Base-by-base conservation (phyloP, 768 basidiomycete species). In the Phaeotremella fagi region DNA sequence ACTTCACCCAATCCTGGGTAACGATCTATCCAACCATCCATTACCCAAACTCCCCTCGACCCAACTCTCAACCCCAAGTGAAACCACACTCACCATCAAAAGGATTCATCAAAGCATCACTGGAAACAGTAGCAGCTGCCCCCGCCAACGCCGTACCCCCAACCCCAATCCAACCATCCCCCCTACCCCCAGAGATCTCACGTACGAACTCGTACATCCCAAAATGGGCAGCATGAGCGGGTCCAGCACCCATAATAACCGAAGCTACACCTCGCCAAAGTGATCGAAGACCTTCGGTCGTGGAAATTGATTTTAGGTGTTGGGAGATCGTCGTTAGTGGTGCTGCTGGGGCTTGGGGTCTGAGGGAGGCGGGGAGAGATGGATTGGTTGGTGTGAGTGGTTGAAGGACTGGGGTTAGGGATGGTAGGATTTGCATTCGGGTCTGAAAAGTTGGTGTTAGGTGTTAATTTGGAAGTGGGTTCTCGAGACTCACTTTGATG, bases 41-140 rank as follows among this genome's bases (percentile, higher is more conserved):
- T 7, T 16, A 11, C 38, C 20, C 11, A 41, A 22, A 7, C 38
- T 41, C 7, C 11, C 18, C 11, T 41, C 38, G n/a, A 47, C 11
- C n/a, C 26, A 37, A 9, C 33, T 23, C 24, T 16, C 3, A 22
- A 22, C 22, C 22, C 45, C 47, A 6, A 38, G 29, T 15, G 20
- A 31, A 6, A 41, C 41, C 12, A 11, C 20, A 75, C 83, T 71
- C 74, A 95, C 94, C 94, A 77, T 99, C 95, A 70, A 99, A 99
- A 2, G 95, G 95, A 75, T 98, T 99, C 95, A 99, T 99, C 50
- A 98, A 78, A 2, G 95, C 95, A 77, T 99, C 95, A 53, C 86
- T 87, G 2, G 91, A 87, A 60, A 92, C 87, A 9, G 95, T 97
- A 0, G 94, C 95, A 0, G 86, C 82, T 41, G 90, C 95, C 57